Percentiles rank a stretch among this genome's conserved stretches.
Evolutionary conservation across 2,329 filamentous ascomycete species (phyloP).

Genomic region (Emergomyces orientalis): DNA sequence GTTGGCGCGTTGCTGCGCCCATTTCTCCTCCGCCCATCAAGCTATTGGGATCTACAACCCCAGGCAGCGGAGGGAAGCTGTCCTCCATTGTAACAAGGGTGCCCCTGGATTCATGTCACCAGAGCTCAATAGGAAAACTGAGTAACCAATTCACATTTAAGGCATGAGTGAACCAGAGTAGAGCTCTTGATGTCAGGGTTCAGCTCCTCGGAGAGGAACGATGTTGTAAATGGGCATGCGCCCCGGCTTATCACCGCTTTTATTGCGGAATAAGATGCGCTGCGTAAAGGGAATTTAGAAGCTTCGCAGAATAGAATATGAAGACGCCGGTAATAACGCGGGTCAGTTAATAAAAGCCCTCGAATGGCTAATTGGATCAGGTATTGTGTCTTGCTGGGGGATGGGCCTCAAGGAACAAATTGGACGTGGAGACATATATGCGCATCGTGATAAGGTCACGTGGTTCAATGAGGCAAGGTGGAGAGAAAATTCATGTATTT

Average conservation of each 20-base stretch:
- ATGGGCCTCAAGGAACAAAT: too few relatives aligned
- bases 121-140: not conserved
- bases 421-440: too few relatives aligned
- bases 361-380: not conserved
- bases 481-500: too few relatives aligned
- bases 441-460: too few relatives aligned
- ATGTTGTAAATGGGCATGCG: too few relatives aligned
- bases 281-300: not conserved
- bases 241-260: too few relatives aligned
- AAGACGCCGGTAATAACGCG: not conserved
- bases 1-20: too few relatives aligned
- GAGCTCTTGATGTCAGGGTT: not conserved
- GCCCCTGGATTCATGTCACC: not conserved
- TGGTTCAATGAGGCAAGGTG: too few relatives aligned
- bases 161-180: not conserved
- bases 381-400: not conserved
- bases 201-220: not conserved
- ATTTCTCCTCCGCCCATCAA: constrained; percentile 9
- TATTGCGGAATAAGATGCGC: not conserved
- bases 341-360: not conserved
- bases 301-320: not conserved
- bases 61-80: constrained; percentile 20
- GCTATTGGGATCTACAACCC: constrained; percentile 1
- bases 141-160: not conserved
- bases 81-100: constrained; percentile 18